phyloP scores from a whole-genome alignment of 208 protist species.

The Trichomonas vaginalis region DNA sequence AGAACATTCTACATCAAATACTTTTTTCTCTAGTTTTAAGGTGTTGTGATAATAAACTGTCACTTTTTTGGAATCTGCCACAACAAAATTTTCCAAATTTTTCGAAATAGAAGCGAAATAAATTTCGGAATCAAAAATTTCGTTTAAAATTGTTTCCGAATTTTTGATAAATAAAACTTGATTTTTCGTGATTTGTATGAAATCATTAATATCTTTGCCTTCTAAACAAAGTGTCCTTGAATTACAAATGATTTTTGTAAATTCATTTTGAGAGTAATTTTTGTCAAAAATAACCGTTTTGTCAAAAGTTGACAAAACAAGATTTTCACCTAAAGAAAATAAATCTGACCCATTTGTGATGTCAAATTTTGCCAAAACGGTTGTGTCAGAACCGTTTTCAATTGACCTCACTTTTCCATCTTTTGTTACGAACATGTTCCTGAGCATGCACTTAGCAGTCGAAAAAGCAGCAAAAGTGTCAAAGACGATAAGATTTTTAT shows the following conservation, averaged over 20 bases:
- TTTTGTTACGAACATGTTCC: neutral
- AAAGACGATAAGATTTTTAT: neutral
- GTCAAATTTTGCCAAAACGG: neutral
- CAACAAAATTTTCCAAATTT: too few relatives aligned
- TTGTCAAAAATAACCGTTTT: neutral
- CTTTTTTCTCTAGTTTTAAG: too few relatives aligned
- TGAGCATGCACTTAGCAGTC: neutral
- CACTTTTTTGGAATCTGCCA: too few relatives aligned
- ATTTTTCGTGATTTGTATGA: neutral
- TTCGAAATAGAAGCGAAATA: neutral
- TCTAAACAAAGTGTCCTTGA: neutral
- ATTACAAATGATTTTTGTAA: neutral
- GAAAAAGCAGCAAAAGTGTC: neutral
- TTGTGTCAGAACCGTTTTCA: neutral
- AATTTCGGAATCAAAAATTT: neutral
- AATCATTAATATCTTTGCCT: neutral
- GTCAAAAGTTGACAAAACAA: neutral
- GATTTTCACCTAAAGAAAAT: neutral
- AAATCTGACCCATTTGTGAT: neutral
- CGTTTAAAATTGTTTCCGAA: neutral
- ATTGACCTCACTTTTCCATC: neutral
- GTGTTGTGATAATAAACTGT: too few relatives aligned
- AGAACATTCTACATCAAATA: too few relatives aligned
- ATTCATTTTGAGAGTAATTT: neutral
- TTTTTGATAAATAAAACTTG: neutral